Percentiles rank a stretch among this genome's conserved stretches.
Evolutionary conservation across 768 basidiomycete species (phyloP).

Genomic region (Podaxis sp.): DNA sequence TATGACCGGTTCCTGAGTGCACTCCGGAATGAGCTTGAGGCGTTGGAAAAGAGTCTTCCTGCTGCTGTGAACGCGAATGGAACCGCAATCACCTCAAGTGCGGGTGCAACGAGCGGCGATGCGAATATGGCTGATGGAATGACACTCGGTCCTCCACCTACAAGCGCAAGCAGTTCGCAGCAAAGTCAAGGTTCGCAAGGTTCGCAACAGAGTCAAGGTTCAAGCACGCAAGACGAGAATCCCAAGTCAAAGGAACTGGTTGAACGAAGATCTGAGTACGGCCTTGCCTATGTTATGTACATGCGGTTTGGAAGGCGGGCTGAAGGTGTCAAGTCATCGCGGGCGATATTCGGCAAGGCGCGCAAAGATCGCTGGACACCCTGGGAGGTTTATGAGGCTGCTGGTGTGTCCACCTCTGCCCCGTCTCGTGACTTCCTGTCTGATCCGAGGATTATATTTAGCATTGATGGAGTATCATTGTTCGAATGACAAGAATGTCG

Average conservation of each 20-base stretch:
- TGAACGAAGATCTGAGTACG: slow-evolving; percentile 68
- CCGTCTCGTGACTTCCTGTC: slow-evolving; percentile 6
- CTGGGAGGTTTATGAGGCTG: slow-evolving; percentile 94
- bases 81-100: slow-evolving; percentile 24
- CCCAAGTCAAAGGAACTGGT: slow-evolving; percentile 53
- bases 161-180: slow-evolving; percentile 7
- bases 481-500: slow-evolving; percentile 72
- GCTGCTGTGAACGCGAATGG: slow-evolving; percentile 21
- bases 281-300: slow-evolving; percentile 84
- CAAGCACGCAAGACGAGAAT: slow-evolving; percentile 54
- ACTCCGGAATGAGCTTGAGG: slow-evolving; percentile 65
- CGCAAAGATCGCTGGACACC: slow-evolving; percentile 72
- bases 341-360: slow-evolving; percentile 79
- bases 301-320: slow-evolving; percentile 91
- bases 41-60: slow-evolving; percentile 45
- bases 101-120: slow-evolving; percentile 34
- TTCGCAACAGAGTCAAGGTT: not conserved
- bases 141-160: not conserved
- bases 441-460: slow-evolving; percentile 28
- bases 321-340: slow-evolving; percentile 80
- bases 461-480: slow-evolving; percentile 96
- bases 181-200: slow-evolving; percentile 1
- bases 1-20: slow-evolving; percentile 73
- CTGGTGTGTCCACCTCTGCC: slow-evolving; percentile 49
- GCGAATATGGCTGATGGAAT: slow-evolving; percentile 1